A percentile compares a stretch with the other conserved stretches of the same genome.
These are phyloP conservation scores for Stagonosporopsis tanaceti DNA, from an alignment of 2,329 filamentous ascomycete genomes.

Conservation along the genomic window DNA sequence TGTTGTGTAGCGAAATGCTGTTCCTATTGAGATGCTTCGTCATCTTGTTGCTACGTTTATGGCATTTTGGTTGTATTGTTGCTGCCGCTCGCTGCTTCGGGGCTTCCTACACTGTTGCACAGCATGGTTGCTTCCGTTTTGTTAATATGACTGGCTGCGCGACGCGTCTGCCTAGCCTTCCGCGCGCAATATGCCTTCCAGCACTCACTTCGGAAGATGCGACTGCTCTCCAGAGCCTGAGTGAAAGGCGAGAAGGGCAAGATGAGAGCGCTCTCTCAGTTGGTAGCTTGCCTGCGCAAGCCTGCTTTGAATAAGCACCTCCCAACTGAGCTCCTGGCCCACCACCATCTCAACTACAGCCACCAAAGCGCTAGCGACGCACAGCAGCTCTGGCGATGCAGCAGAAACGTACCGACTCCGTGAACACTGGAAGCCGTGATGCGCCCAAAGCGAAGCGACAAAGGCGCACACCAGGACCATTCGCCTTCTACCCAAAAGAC, in stretches of 20 bases:
- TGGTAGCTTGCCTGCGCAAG: not conserved
- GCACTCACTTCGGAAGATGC: not conserved
- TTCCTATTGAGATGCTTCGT: not conserved
- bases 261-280: not conserved
- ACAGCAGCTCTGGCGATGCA: not conserved
- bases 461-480: not conserved
- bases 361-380: not conserved
- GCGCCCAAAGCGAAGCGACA: slow-evolving; percentile 1
- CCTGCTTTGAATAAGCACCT: not conserved
- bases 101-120: not conserved
- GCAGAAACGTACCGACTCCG: slow-evolving; percentile 2
- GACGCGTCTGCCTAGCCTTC: not conserved
- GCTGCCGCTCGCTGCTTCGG: not conserved
- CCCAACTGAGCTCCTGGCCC: not conserved
- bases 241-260: slow-evolving; percentile 7
- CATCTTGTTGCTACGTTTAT: not conserved
- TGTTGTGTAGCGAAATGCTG: not conserved
- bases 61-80: not conserved
- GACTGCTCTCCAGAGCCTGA: not conserved
- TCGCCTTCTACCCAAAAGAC: slow-evolving; percentile 1
- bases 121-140: not conserved
- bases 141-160: not conserved
- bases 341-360: not conserved
- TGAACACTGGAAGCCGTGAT: not conserved
- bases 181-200: slow-evolving; percentile 1